Percentiles rank a stretch among this genome's conserved stretches.
Evolutionary conservation across 1,284 basidiomycete species (phyloP).

Genomic region (Takashimella tepidaria): DNA sequence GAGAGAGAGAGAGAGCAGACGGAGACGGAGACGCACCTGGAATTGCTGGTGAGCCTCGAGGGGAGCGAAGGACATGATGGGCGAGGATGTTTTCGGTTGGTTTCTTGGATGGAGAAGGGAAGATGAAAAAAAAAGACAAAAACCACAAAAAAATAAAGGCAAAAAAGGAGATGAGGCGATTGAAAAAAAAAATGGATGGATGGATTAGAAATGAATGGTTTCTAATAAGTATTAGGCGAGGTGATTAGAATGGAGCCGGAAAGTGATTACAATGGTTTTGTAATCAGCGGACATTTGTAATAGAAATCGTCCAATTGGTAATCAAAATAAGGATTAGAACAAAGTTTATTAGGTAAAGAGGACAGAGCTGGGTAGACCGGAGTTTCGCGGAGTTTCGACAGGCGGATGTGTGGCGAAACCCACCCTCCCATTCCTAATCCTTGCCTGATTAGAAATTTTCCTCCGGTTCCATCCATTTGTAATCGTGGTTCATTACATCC

Average conservation of each 20-base stretch:
- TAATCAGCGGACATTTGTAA: too few species aligned
- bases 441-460: background rate
- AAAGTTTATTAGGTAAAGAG: too few species aligned
- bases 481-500: background rate
- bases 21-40: slow-evolving; percentile 67
- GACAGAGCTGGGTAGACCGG: too few species aligned
- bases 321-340: too few species aligned
- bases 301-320: too few species aligned
- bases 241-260: too few species aligned
- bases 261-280: too few species aligned
- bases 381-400: slow-evolving; percentile 35
- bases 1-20: too few species aligned
- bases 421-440: too few species aligned
- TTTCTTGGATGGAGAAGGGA: background rate
- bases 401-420: background rate
- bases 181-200: too few species aligned
- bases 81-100: slow-evolving; percentile 2
- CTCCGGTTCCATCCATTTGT: background rate
- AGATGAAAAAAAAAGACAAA: slow-evolving; percentile 5
- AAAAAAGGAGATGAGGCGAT: slow-evolving; percentile 5
- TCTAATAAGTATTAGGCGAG: too few species aligned
- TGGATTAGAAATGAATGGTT: too few species aligned
- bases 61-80: slow-evolving; percentile 81
- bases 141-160: background rate
- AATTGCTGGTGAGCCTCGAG: slow-evolving; percentile 90